Evolutionary conservation across 805 yeast genomes (phyloP).

Genomic region (Teunomyces atbi): DNA sequence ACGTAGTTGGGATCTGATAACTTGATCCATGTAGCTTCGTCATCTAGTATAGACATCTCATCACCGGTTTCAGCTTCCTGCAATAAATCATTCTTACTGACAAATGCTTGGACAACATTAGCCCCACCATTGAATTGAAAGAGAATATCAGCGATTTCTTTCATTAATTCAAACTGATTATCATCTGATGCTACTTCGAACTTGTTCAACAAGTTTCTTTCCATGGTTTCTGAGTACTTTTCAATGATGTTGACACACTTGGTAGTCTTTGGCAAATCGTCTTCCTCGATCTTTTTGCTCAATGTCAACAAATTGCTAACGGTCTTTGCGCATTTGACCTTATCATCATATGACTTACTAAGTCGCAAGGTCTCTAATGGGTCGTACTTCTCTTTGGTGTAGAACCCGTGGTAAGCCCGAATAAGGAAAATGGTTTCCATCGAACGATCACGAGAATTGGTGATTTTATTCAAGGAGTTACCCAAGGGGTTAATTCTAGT

Average conservation of each 20-base stretch:
- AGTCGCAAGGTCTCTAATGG: constrained; percentile 60
- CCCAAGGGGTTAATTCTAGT: constrained; percentile 67
- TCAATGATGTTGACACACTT: constrained; percentile 49
- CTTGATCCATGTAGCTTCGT: constrained; percentile 55
- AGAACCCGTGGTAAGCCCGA: constrained; percentile 74
- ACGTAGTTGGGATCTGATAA: constrained; percentile 59
- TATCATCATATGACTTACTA: constrained; percentile 47
- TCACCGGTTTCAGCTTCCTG: constrained; percentile 40
- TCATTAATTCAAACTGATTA: constrained; percentile 68
- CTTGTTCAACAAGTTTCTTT: constrained; percentile 61
- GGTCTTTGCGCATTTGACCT: constrained; percentile 64
- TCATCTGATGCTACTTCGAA: constrained; percentile 74
- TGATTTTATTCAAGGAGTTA: constrained; percentile 61
- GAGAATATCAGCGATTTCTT: constrained; percentile 70
- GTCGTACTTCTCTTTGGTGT: constrained; percentile 50
- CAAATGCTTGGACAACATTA: constrained; percentile 77
- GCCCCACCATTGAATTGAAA: constrained; percentile 82
- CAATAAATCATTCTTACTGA: constrained; percentile 75
- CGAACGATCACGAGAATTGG: constrained; percentile 72
- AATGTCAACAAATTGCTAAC: constrained; percentile 64
- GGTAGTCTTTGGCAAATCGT: constrained; percentile 45
- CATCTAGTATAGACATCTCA: constrained; percentile 31
- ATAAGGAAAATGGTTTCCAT: constrained; percentile 69
- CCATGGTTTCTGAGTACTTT: constrained; percentile 75
- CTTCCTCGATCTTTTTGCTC: constrained; percentile 61